Percentiles rank a stretch among this genome's conserved stretches.
phyloP scores from a whole-genome alignment of 768 basidiomycete species.

The Pleurotus cornucopiae region DNA sequence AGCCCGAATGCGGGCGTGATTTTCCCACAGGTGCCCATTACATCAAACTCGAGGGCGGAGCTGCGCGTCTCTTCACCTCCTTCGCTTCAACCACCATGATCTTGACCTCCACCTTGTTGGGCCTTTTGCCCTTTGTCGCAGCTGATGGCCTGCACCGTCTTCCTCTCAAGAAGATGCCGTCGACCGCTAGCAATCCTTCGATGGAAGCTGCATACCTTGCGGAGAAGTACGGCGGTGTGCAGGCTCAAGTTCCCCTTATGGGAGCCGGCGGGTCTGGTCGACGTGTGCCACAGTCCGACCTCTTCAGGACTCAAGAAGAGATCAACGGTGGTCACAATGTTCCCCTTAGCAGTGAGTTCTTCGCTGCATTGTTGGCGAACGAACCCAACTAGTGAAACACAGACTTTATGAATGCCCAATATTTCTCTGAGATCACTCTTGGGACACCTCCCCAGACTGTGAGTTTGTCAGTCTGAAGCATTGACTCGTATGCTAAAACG shows the following conservation, averaged over 20 bases:
- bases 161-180: constrained; percentile 83
- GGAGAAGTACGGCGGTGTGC: constrained; percentile 80
- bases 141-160: constrained; percentile 71
- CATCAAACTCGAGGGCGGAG: neutral
- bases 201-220: constrained; percentile 82
- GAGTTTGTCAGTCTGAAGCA: constrained; percentile 21
- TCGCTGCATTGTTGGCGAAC: constrained; percentile 8
- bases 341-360: constrained; percentile 78
- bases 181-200: constrained; percentile 53
- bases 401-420: constrained; percentile 99
- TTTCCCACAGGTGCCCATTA: constrained; percentile 8
- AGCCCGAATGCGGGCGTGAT: neutral
- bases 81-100: constrained; percentile 33
- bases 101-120: constrained; percentile 29
- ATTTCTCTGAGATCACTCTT: constrained; percentile 82
- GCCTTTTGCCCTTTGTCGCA: constrained; percentile 46
- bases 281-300: constrained; percentile 42
- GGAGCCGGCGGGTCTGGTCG: constrained; percentile 76
- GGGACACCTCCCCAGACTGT: constrained; percentile 83
- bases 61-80: constrained; percentile 12
- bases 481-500: constrained; percentile 4
- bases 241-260: constrained; percentile 55
- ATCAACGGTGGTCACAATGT: constrained; percentile 78
- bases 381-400: neutral
- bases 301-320: constrained; percentile 81